Evolutionary conservation across 176 grass and related monocot species (phyloP).

Genomic region (Oryza longistaminata): DNA sequence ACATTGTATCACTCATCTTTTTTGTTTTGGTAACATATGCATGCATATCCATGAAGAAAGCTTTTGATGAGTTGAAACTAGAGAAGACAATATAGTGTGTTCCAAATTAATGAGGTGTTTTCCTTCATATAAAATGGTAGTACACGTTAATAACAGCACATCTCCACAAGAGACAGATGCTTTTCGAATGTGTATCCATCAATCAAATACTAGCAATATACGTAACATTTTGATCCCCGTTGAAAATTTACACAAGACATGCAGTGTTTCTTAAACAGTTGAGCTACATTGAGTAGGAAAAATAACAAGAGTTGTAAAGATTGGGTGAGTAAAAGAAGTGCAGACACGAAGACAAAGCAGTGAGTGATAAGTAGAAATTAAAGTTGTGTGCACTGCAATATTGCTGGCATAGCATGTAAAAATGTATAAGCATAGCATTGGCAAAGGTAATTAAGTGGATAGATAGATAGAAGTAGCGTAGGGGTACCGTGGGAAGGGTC

Average conservation of each 20-base stretch:
- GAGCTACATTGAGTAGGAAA: neutral
- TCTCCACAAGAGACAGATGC: neutral
- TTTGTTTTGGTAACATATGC: neutral
- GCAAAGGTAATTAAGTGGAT: too few relatives aligned
- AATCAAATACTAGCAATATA: neutral
- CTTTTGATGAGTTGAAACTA: neutral
- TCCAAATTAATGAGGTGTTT: neutral
- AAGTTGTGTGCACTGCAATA: too few relatives aligned
- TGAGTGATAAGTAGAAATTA: neutral
- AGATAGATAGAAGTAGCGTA: too few relatives aligned
- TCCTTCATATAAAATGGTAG: neutral
- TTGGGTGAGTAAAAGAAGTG: neutral
- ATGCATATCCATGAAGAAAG: neutral
- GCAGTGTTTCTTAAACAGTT: neutral
- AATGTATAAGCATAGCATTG: too few relatives aligned
- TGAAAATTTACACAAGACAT: too few relatives aligned
- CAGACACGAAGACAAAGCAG: neutral
- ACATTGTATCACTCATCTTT: neutral
- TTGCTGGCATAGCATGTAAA: too few relatives aligned
- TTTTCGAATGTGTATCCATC: neutral
- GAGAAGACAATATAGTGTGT: neutral
- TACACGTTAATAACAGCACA: neutral
- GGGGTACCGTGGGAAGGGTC: constrained; percentile 67
- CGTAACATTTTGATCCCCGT: neutral
- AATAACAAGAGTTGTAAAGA: neutral